Evolutionary conservation across 2,329 filamentous ascomycete genomes (phyloP).

Genomic region (Fonsecaea multimorphosa): DNA sequence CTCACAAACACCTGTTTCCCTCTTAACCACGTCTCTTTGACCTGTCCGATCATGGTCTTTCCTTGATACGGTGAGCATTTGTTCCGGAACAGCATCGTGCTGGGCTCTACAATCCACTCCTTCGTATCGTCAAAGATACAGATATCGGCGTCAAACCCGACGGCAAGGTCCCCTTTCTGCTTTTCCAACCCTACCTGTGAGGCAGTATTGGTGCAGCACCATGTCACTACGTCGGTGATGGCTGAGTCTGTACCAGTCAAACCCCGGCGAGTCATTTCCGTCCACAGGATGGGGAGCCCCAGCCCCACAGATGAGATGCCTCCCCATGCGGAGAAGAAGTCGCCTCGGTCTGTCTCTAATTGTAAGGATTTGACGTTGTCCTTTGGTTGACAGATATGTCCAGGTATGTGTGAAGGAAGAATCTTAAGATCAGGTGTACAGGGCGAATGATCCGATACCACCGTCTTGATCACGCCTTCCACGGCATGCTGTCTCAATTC

Average conservation of each 20-base stretch:
- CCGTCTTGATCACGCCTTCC: constrained; percentile 84
- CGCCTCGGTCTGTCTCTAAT: constrained; percentile 61
- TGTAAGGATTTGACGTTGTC: constrained; percentile 36
- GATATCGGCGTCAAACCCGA: constrained; percentile 86
- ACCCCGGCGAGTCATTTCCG: constrained; percentile 69
- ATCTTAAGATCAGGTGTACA: constrained; percentile 95
- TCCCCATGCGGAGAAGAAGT: constrained; percentile 97
- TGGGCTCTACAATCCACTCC: constrained; percentile 73
- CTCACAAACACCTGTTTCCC: constrained; percentile 76
- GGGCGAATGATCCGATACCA: constrained; percentile 94
- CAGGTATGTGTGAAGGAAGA: constrained; percentile 72
- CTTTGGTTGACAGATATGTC: constrained; percentile 46
- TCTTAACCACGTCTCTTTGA: constrained; percentile 83
- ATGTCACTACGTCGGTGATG: constrained; percentile 79
- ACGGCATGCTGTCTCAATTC: constrained; percentile 68
- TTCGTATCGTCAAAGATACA: constrained; percentile 89
- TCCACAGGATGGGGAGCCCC: constrained; percentile 88
- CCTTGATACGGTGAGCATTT: constrained; percentile 91
- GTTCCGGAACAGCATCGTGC: constrained; percentile 93
- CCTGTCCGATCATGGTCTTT: constrained; percentile 75
- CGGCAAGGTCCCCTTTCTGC: constrained; percentile 78
- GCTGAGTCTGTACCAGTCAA: constrained; percentile 54
- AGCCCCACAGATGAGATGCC: constrained; percentile 94
- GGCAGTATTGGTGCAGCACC: constrained; percentile 87
- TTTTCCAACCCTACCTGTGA: constrained; percentile 83